Evolutionary conservation across 441 rosid species (phyloP), one percentile per base, ranked within the genome.

Genomic region (Daphne laureola): DNA sequence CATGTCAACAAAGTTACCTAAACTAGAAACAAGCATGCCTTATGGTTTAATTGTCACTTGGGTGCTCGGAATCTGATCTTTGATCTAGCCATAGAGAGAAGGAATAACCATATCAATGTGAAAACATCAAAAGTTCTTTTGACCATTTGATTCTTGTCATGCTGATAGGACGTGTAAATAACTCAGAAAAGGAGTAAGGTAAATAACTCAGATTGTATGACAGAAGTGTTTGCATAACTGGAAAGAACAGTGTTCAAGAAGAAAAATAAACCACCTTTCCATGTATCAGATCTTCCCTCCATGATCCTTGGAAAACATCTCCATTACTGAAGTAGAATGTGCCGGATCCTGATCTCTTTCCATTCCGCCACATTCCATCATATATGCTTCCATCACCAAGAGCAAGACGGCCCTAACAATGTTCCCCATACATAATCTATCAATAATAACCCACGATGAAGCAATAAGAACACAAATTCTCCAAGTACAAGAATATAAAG

Each of bases 201-300:
- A 31, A 31, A 31, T 0, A 31, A 31, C 11, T 31, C 38, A 31
- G 9, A 31, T 31, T 31, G 11, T 9, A 31, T 9, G 7, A 6
- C 11, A 31, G 53, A 64, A 14, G 18, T 55, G 31, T 42, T 21
- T 57, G 55, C 23, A 52, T 26, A 52, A 42, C 36, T 21, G 40
- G 54, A 36, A 51, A 36, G 26, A 46, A 58, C 43, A 0, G 23
- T 45, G 52, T 67, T 45, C 25, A 58, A 54, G 50, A 5, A 14
- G 27, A 48, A 46, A 61, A 14, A 12, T 38, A 46, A 55, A 21
- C 64, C 53, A 91, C 98, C 97, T 92, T 92, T 67, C 98, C 97
- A 73, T 92, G 97, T 80, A 92, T 86, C 56, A 79, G 55, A 65
- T 92, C 97, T 50, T 89, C 97, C 66, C 98, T 80, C 98, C 98